Evolutionary conservation across 495 filamentous ascomycete species (phyloP).

Genomic region (Amorphotheca resinae): DNA sequence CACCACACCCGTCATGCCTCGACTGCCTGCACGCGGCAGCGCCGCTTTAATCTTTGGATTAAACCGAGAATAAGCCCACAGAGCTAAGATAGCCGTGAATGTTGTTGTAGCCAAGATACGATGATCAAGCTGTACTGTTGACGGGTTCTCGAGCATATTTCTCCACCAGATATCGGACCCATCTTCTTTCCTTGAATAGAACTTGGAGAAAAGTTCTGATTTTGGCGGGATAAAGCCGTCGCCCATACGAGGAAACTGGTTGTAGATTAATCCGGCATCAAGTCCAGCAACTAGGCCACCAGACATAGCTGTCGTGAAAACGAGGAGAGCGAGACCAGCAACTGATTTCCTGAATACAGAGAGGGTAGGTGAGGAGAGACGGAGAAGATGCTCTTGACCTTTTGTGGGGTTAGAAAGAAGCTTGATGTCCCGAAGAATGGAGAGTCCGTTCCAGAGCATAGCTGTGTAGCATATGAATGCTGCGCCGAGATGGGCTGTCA

Average conservation of each 20-base stretch:
- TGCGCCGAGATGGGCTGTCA: conserved; percentile 77
- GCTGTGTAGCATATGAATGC: conserved; percentile 84
- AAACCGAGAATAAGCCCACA: conserved; percentile 65
- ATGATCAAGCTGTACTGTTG: conserved; percentile 87
- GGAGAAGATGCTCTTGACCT: conserved; percentile 40
- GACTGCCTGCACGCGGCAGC: conserved; percentile 51
- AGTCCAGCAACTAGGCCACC: conserved; percentile 89
- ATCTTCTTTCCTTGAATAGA: conserved; percentile 73
- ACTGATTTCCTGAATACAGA: conserved; percentile 62
- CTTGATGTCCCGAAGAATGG: conserved; percentile 60
- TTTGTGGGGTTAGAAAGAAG: conserved; percentile 50
- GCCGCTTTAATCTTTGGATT: conserved; percentile 45
- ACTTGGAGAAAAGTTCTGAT: conserved; percentile 67
- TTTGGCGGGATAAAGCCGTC: conserved; percentile 65
- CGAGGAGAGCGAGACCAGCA: conserved; percentile 55
- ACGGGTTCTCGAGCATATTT: conserved; percentile 94
- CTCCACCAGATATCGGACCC: conserved; percentile 79
- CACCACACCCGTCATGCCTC: conserved; percentile 66
- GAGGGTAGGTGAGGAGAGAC: conserved; percentile 52
- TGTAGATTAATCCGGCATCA: conserved; percentile 94
- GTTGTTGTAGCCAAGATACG: conserved; percentile 83
- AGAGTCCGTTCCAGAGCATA: conserved; percentile 88
- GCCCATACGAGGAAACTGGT: conserved; percentile 96
- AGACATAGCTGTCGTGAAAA: conserved; percentile 85
- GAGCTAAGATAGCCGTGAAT: conserved; percentile 62